Conservation (phyloP, 1,284 basidiomycete species). For the Peniophora sp. region DNA sequence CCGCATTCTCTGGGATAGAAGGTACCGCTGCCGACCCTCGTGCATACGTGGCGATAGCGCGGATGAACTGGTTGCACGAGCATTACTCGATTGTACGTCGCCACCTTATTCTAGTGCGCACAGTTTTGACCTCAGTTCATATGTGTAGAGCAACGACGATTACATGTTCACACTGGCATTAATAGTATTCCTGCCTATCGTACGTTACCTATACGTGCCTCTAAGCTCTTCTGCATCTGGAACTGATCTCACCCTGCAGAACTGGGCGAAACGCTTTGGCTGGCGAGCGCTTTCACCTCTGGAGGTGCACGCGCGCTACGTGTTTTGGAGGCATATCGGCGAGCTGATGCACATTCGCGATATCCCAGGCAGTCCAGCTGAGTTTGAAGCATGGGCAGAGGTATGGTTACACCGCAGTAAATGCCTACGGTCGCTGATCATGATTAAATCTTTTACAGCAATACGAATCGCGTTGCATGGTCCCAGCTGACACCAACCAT, state of each 20-base stretch:
- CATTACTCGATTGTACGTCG: constrained; percentile 33
- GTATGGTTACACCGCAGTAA: neutral
- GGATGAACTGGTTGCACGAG: constrained; percentile 40
- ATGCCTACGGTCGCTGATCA: neutral
- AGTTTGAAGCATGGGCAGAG: constrained; percentile 25
- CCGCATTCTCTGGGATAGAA: too few relatives aligned
- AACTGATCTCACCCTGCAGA: constrained; percentile 11
- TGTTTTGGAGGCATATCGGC: constrained; percentile 35
- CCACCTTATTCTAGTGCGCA: too few relatives aligned
- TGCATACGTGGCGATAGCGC: constrained; percentile 34
- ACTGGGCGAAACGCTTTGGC: constrained; percentile 25
- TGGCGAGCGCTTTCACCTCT: constrained; percentile 28
- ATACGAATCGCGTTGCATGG: constrained; percentile 32
- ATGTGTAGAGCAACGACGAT: constrained; percentile 29
- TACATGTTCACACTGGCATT: constrained; percentile 23
- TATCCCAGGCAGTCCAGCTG: constrained; percentile 31
- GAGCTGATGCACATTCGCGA: constrained; percentile 31
- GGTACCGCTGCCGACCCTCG: constrained; percentile 25
- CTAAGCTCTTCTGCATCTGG: too few relatives aligned
- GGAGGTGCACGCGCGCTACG: constrained; percentile 25
- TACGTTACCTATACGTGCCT: constrained; percentile 12
- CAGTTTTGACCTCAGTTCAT: too few relatives aligned
- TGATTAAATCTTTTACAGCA: constrained; percentile 15
- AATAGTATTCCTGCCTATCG: constrained; percentile 22
- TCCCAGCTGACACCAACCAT: constrained; percentile 30